Conservation (phyloP, 2,329 filamentous ascomycete species). For the Thermomyces lanuginosus region DNA sequence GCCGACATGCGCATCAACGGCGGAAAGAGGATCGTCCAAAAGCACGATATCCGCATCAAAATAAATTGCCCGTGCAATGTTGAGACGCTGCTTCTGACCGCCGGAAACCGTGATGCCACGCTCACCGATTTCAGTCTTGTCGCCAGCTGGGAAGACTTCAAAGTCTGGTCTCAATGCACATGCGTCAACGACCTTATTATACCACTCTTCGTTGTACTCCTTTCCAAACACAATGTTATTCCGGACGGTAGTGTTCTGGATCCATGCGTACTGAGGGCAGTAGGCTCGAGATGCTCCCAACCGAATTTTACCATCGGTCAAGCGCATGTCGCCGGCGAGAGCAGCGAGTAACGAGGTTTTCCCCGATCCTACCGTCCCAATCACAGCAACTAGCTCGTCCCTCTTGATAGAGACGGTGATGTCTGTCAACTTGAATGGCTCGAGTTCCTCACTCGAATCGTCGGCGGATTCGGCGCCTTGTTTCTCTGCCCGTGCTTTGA, state of each 20-base stretch:
- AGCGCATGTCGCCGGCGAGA: slow-evolving; percentile 75
- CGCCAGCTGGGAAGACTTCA: slow-evolving; percentile 81
- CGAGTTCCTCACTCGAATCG: slow-evolving; percentile 8
- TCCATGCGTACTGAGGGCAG: slow-evolving; percentile 95
- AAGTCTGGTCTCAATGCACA: slow-evolving; percentile 75
- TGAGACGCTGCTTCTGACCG: slow-evolving; percentile 86
- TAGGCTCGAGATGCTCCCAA: slow-evolving; percentile 72
- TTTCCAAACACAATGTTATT: slow-evolving; percentile 90
- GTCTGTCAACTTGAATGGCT: slow-evolving; percentile 27
- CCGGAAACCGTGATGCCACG: slow-evolving; percentile 90
- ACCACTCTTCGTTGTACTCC: slow-evolving; percentile 58
- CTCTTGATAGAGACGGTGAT: slow-evolving; percentile 20
- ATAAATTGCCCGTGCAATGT: slow-evolving; percentile 68
- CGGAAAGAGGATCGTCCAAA: slow-evolving; percentile 48
- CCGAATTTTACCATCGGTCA: slow-evolving; percentile 67
- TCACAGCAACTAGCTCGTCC: slow-evolving; percentile 45
- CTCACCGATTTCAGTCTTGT: slow-evolving; percentile 85
- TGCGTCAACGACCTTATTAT: slow-evolving; percentile 64
- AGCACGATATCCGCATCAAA: slow-evolving; percentile 47
- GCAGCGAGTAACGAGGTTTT: slow-evolving; percentile 83
- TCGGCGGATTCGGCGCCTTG: slow-evolving; percentile 10
- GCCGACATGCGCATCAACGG: slow-evolving; percentile 41
- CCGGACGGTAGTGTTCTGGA: slow-evolving; percentile 74
- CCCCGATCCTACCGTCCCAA: slow-evolving; percentile 50
- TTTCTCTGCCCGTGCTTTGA: slow-evolving; percentile 5